Percentiles rank a stretch among this genome's conserved stretches.
phyloP scores from a whole-genome alignment of 2,329 filamentous ascomycete genomes.

The Dactylellina parvicollis region DNA sequence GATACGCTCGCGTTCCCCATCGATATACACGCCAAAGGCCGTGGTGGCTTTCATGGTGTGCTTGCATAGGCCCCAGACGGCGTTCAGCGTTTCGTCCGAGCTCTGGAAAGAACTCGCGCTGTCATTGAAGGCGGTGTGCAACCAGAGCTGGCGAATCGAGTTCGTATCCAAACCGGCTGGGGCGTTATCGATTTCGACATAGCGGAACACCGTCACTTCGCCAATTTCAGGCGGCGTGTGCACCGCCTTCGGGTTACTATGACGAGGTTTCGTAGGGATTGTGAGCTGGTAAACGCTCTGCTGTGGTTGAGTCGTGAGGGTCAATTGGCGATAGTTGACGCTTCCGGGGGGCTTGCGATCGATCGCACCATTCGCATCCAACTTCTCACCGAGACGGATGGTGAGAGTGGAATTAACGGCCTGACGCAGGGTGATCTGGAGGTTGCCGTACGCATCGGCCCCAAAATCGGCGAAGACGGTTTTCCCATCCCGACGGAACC shows the following conservation, averaged over 20 bases:
- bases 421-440: slow-evolving; percentile 10
- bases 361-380: slow-evolving; percentile 2
- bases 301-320: slow-evolving; percentile 3
- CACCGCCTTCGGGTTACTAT: slow-evolving; percentile 9
- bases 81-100: slow-evolving; percentile 27
- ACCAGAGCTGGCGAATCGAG: slow-evolving; percentile 2
- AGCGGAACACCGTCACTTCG: slow-evolving; percentile 28
- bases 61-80: slow-evolving; percentile 17
- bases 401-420: not conserved
- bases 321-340: slow-evolving; percentile 11
- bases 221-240: slow-evolving; percentile 20
- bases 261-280: slow-evolving; percentile 20
- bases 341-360: slow-evolving; percentile 22
- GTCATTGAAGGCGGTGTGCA: slow-evolving; percentile 24
- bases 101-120: slow-evolving; percentile 10
- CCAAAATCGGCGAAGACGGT: slow-evolving; percentile 25
- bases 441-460: slow-evolving; percentile 24
- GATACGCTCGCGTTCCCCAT: slow-evolving; percentile 28
- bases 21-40: slow-evolving; percentile 21
- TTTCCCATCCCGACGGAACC: not conserved
- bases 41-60: slow-evolving; percentile 32
- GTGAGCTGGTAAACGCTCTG: slow-evolving; percentile 3
- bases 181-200: slow-evolving; percentile 32
- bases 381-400: slow-evolving; percentile 29
- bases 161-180: not conserved